These are phyloP conservation scores for Plasmodium vivax DNA, from an alignment of 169 alveolate genomes.

Conservation along the genomic window DNA sequence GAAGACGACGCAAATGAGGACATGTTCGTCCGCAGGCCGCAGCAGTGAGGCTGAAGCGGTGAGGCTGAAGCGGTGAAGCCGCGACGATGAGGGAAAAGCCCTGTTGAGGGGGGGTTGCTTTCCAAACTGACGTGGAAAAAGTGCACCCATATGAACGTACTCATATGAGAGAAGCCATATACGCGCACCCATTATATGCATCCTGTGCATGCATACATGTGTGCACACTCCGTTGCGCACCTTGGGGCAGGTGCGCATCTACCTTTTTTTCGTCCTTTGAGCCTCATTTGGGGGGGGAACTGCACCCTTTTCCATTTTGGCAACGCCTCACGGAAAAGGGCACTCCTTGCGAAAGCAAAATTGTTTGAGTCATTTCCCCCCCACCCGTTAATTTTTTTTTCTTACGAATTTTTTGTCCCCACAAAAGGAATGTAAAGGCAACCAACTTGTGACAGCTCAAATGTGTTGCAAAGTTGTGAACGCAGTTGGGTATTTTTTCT, in stretches of 20 bases:
- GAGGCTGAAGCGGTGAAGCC: too few species aligned
- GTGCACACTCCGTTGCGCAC: not conserved
- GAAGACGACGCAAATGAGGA: constrained; percentile 45
- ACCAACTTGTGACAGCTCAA: not conserved
- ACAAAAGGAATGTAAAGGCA: not conserved
- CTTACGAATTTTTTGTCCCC: not conserved
- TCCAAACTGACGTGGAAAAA: not conserved
- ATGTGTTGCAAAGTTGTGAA: constrained; percentile 2
- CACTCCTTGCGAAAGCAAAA: not conserved
- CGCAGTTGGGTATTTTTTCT: not conserved
- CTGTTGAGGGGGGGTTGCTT: not conserved
- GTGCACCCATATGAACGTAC: not conserved
- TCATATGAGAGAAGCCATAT: too few species aligned
- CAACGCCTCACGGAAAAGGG: not conserved
- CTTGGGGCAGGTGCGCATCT: not conserved
- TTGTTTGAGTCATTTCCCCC: not conserved
- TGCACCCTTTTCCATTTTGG: not conserved
- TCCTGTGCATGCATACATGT: not conserved
- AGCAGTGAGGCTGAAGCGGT: too few species aligned
- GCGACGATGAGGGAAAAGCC: not conserved
- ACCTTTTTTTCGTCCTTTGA: not conserved
- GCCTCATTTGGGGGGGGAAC: not conserved
- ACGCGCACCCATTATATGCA: not conserved
- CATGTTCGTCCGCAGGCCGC: constrained; percentile 13
- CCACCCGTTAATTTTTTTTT: not conserved